phyloP scores from a whole-genome alignment of 495 filamentous ascomycete genomes.

The Massariosphaeria phaeospora region DNA sequence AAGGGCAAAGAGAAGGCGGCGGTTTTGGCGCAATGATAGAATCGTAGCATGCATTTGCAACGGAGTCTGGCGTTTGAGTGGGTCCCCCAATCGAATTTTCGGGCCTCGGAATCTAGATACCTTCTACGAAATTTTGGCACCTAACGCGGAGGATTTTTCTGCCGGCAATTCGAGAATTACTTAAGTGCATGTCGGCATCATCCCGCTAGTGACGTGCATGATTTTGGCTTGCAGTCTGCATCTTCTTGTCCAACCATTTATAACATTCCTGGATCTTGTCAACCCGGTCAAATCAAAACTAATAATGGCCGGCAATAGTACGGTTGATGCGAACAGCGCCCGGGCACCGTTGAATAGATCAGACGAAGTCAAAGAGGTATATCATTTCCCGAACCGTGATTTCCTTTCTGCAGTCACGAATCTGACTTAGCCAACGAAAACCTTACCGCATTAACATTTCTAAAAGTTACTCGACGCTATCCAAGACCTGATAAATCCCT shows the following conservation, averaged over 20 bases:
- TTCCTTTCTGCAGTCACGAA: too few relatives aligned
- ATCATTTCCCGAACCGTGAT: constrained; percentile 12
- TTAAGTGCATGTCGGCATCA: constrained; percentile 38
- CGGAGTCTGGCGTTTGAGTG: not conserved
- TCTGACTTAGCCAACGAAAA: too few relatives aligned
- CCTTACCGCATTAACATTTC: not conserved
- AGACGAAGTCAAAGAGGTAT: constrained; percentile 54
- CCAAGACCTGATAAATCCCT: constrained; percentile 69
- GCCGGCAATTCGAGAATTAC: constrained; percentile 3
- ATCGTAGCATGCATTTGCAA: not conserved
- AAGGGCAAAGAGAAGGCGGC: constrained; percentile 9
- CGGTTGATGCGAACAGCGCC: not conserved
- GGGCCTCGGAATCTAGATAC: constrained; percentile 10
- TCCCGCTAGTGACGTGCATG: constrained; percentile 9
- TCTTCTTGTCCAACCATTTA: too few relatives aligned
- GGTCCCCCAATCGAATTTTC: not conserved
- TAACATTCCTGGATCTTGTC: too few relatives aligned
- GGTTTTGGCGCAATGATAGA: not conserved
- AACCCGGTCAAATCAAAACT: not conserved
- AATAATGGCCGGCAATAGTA: constrained; percentile 9
- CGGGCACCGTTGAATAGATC: constrained; percentile 43
- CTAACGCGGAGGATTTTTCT: constrained; percentile 18
- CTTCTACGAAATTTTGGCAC: not conserved
- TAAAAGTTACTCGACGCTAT: constrained; percentile 66
- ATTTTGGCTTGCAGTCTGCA: not conserved